phyloP scores from a whole-genome alignment of 192 early-diverging fungal species.

The Coemansia sp. region DNA sequence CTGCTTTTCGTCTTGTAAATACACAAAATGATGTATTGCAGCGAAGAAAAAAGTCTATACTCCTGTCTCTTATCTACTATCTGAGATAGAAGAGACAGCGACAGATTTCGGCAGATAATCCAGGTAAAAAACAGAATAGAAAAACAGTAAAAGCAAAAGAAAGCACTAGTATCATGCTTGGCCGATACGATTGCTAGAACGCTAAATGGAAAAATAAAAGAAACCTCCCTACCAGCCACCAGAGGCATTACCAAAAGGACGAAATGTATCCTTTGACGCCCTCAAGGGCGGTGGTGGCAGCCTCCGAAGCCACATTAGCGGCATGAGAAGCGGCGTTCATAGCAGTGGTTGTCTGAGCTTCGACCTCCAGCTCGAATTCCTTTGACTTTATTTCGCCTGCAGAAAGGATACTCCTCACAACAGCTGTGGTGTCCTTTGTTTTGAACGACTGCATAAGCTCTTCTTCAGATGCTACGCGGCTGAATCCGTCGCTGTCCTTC shows the following conservation, averaged over 20 bases:
- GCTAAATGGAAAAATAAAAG: too few species aligned
- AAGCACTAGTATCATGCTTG: not conserved
- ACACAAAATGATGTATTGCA: not conserved
- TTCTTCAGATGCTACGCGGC: constrained; percentile 33
- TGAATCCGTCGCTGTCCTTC: constrained; percentile 6
- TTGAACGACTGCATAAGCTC: constrained; percentile 46
- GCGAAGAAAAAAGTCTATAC: not conserved
- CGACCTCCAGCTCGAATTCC: constrained; percentile 49
- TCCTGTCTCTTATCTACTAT: not conserved
- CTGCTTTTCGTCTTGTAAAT: not conserved
- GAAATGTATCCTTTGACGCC: constrained; percentile 43
- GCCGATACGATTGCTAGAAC: too few species aligned
- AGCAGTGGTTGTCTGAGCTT: constrained; percentile 44
- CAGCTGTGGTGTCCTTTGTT: constrained; percentile 33
- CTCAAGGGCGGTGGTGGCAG: constrained; percentile 37
- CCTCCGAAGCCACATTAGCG: constrained; percentile 43
- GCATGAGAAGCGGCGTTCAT: constrained; percentile 37
- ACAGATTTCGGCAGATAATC: too few species aligned
- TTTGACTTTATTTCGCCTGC: constrained; percentile 26
- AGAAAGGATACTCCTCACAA: constrained; percentile 50
- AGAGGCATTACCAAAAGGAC: constrained; percentile 36
- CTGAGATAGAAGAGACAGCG: not conserved
- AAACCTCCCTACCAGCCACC: not conserved
- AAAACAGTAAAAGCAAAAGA: not conserved
- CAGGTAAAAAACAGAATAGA: constrained; percentile 1